phyloP scores from a whole-genome alignment of 257 asterid genomes.

The Solanum sejunctum region DNA sequence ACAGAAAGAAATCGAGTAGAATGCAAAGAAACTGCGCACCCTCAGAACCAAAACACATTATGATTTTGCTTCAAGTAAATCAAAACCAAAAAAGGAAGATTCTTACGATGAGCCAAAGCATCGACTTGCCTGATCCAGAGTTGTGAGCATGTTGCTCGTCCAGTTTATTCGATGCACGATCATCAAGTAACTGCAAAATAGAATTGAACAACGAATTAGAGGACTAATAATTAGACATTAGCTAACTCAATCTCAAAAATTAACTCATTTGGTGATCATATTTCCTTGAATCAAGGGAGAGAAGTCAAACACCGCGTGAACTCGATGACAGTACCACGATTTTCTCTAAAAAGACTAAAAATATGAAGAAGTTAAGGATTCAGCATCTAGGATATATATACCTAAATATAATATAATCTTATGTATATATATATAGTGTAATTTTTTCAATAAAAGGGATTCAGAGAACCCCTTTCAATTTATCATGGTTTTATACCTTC shows the following conservation, averaged over 20 bases:
- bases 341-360: too few relatives aligned
- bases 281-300: too few relatives aligned
- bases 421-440: too few relatives aligned
- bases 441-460: too few relatives aligned
- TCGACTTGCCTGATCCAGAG: conserved; percentile 83
- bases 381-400: too few relatives aligned
- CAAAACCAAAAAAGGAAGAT: neutral
- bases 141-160: conserved; percentile 78
- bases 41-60: neutral
- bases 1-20: neutral
- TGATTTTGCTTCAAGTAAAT: neutral
- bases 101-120: neutral
- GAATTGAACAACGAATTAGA: neutral
- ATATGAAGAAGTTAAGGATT: too few relatives aligned
- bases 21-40: neutral
- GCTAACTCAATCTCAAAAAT: too few relatives aligned
- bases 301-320: too few relatives aligned
- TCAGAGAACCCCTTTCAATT: neutral
- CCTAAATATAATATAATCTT: too few relatives aligned
- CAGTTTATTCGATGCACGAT: conserved; percentile 82
- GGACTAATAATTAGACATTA: neutral
- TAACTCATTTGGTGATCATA: too few relatives aligned
- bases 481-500: neutral
- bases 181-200: conserved; percentile 55
- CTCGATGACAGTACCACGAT: too few relatives aligned